These are phyloP conservation scores for Rutidosis leptorrhynchoides DNA, from an alignment of 129 eudicot species.

Conservation along the genomic window DNA sequence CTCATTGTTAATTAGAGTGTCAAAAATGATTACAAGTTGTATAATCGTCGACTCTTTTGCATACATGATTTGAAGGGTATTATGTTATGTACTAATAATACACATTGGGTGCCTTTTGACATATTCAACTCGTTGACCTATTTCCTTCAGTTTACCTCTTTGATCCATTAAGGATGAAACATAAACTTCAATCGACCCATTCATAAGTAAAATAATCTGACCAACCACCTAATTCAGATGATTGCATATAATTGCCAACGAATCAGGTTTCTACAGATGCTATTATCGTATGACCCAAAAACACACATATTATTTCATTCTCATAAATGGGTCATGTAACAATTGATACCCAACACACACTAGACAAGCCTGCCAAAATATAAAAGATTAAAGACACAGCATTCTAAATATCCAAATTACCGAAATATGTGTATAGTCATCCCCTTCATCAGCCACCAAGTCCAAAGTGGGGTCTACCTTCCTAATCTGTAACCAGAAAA, in stretches of 20 bases:
- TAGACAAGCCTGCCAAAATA: not conserved
- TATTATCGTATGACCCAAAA: not conserved
- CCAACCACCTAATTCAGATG: not conserved
- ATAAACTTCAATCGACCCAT: constrained; percentile 1
- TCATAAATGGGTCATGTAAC: constrained; percentile 7
- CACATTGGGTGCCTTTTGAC: not conserved
- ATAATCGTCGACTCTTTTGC: not conserved
- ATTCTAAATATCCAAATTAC: constrained; percentile 42
- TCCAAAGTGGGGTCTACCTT: constrained; percentile 95
- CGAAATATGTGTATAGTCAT: constrained; percentile 94
- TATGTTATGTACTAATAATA: constrained; percentile 6
- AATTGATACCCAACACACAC: constrained; percentile 18
- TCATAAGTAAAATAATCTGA: constrained; percentile 5
- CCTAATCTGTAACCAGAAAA: constrained; percentile 65
- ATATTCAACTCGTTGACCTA: not conserved
- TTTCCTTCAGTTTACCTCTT: not conserved
- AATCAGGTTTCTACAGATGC: not conserved
- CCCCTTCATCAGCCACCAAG: constrained; percentile 98
- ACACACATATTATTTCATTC: not conserved
- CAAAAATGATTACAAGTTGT: not conserved
- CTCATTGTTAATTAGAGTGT: not conserved
- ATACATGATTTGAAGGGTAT: not conserved
- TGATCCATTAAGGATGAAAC: not conserved
- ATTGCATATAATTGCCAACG: not conserved
- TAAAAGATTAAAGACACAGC: not conserved